Conservation (phyloP, 176 grass and related monocot genomes). For the Zoysia japonica region DNA sequence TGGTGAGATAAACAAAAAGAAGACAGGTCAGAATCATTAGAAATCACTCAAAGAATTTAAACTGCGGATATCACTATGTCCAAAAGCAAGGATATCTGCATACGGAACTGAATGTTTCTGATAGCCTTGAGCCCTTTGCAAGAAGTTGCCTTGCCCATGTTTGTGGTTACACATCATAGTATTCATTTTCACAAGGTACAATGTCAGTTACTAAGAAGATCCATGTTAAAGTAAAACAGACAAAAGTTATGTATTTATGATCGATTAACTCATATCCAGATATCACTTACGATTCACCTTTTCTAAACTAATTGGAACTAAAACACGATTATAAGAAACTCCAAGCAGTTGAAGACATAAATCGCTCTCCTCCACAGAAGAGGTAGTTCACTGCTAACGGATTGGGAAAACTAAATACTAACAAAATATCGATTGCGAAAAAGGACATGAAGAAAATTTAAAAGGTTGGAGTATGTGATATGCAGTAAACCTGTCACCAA, state of each 20-base stretch:
- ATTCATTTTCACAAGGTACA: conserved; percentile 25
- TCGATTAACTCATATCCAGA: conserved; percentile 1
- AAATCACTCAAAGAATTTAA: neutral
- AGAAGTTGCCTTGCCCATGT: conserved; percentile 12
- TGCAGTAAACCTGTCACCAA: neutral
- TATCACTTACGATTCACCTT: neutral
- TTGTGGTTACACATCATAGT: neutral
- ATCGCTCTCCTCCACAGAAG: neutral
- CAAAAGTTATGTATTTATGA: neutral
- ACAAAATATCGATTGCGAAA: neutral
- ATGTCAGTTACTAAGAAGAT: no score
- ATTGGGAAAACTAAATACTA: neutral
- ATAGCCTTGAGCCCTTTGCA: conserved; percentile 4
- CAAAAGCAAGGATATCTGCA: neutral
- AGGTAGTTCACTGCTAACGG: neutral
- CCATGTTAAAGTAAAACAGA: conserved; percentile 18
- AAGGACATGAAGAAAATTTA: neutral
- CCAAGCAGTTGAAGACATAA: neutral
- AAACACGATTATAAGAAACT: neutral
- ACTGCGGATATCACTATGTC: neutral
- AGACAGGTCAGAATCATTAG: conserved; percentile 15
- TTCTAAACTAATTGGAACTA: neutral
- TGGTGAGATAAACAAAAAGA: neutral
- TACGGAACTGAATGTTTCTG: neutral
- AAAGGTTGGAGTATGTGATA: neutral